These are phyloP conservation scores for Pyricularia pennisetigena DNA, from an alignment of 2,329 filamentous ascomycete genomes.

Conservation along the genomic window DNA sequence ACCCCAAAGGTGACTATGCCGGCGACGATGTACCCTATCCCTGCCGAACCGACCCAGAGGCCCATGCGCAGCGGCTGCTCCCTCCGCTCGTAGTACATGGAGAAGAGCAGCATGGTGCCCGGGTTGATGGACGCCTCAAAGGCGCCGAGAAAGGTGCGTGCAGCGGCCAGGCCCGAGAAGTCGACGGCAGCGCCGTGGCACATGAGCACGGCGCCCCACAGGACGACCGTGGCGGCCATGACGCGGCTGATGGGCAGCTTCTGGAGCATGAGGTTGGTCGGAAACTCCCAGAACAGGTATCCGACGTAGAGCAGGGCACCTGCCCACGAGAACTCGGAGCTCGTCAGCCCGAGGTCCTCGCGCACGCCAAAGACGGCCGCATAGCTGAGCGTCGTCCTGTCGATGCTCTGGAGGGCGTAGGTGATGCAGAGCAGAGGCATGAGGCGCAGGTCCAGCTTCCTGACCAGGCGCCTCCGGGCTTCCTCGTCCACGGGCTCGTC, in stretches of 20 bases:
- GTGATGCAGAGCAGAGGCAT: conserved; percentile 18
- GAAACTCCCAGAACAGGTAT: conserved; percentile 24
- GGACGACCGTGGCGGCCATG: conserved; percentile 14
- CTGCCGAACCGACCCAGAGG: conserved; percentile 56
- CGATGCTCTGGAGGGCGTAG: conserved; percentile 11
- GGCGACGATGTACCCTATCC: conserved; percentile 48
- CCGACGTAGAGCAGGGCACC: conserved; percentile 67
- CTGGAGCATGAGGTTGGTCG: conserved; percentile 19
- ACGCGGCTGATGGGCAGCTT: conserved; percentile 23
- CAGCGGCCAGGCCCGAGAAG: conserved; percentile 16
- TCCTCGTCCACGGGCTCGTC: not conserved
- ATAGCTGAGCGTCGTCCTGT: conserved; percentile 9
- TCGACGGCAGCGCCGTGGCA: conserved; percentile 18
- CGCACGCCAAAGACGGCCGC: conserved; percentile 9
- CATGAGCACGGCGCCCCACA: conserved; percentile 19
- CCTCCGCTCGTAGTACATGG: conserved; percentile 19
- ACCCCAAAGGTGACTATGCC: conserved; percentile 60
- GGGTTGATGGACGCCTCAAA: conserved; percentile 21
- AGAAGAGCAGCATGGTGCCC: conserved; percentile 20
- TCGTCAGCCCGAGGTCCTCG: not conserved
- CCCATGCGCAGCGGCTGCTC: conserved; percentile 17
- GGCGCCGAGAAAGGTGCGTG: conserved; percentile 19
- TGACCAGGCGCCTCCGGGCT: conserved; percentile 16
- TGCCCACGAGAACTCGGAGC: conserved; percentile 54
- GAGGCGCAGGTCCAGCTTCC: conserved; percentile 29